Percentiles rank a stretch among this genome's conserved stretches.
These are phyloP conservation scores for Suillus paluster DNA, from an alignment of 768 basidiomycete species.

Conservation along the genomic window DNA sequence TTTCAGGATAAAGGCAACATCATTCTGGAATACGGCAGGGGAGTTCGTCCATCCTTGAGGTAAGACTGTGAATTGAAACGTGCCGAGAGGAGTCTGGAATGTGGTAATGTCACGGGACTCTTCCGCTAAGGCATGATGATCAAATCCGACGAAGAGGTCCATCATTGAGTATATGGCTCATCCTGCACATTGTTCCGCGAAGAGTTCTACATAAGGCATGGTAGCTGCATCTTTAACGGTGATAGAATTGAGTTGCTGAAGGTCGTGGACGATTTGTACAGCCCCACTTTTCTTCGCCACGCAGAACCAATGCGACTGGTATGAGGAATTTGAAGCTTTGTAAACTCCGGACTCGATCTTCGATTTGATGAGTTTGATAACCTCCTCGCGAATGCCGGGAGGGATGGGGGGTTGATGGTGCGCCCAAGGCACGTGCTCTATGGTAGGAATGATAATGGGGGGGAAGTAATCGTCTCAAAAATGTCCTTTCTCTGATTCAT, in stretches of 20 bases:
- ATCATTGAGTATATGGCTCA: conserved; percentile 8
- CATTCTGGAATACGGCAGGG: conserved; percentile 43
- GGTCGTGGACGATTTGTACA: no score
- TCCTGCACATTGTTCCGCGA: conserved; percentile 20
- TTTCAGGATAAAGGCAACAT: conserved; percentile 42
- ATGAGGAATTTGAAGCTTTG: conserved; percentile 43
- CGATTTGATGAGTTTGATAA: conserved; percentile 28
- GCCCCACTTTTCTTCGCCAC: conserved; percentile 30
- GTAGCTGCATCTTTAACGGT: conserved; percentile 15
- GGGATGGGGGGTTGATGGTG: no score
- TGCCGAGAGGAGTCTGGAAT: conserved; percentile 46
- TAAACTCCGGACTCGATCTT: conserved; percentile 46
- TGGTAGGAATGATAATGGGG: conserved; percentile 35
- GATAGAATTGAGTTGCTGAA: no score
- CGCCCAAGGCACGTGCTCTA: conserved; percentile 39
- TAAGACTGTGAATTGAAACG: conserved; percentile 33
- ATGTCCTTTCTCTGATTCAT: conserved; percentile 38
- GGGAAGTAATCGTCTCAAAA: conserved; percentile 40
- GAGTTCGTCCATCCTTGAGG: conserved; percentile 51
- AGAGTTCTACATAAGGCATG: conserved; percentile 16
- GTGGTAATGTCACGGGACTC: conserved; percentile 43
- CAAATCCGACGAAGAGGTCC: conserved; percentile 9
- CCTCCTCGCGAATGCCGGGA: no score
- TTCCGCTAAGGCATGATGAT: neutral
- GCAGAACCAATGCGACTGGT: conserved; percentile 45